phyloP scores from a whole-genome alignment of 2,329 filamentous ascomycete genomes.

The Neonectria neomacrospora region DNA sequence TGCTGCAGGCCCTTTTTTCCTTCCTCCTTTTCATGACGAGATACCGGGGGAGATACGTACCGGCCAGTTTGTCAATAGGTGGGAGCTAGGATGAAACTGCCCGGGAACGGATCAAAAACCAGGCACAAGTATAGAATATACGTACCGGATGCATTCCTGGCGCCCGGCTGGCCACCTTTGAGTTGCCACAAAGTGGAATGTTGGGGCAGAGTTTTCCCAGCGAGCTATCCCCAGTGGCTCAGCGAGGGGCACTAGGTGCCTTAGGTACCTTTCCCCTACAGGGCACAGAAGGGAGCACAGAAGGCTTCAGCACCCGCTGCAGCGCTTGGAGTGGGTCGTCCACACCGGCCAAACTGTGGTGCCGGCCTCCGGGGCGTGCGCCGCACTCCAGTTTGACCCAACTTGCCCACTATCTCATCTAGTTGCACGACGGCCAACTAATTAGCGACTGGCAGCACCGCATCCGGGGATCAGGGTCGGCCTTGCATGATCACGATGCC shows the following conservation, averaged over 20 bases:
- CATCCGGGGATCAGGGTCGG: conserved; percentile 39
- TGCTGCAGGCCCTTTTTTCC: conserved; percentile 23
- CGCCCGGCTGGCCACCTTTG: conserved; percentile 38
- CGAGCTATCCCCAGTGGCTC: conserved; percentile 40
- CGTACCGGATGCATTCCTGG: conserved; percentile 38
- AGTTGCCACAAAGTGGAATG: conserved; percentile 46
- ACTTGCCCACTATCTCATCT: neutral
- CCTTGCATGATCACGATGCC: conserved; percentile 45
- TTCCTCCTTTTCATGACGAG: conserved; percentile 9
- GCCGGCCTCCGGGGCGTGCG: conserved; percentile 29
- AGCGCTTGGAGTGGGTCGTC: conserved; percentile 24
- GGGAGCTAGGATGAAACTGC: conserved; percentile 12
- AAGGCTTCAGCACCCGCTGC: conserved; percentile 22
- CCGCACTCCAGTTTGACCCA: conserved; percentile 8
- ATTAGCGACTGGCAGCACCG: conserved; percentile 18
- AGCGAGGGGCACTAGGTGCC: conserved; percentile 33
- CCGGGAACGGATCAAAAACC: conserved; percentile 8
- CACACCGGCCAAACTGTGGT: conserved; percentile 36
- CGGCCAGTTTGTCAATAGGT: conserved; percentile 14
- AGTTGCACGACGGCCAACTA: neutral
- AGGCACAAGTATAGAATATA: conserved; percentile 8
- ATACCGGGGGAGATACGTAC: conserved; percentile 21
- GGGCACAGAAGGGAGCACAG: neutral
- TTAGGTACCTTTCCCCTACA: conserved; percentile 1
- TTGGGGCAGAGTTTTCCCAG: conserved; percentile 47